A percentile compares a stretch with the other conserved stretches of the same genome.
Evolutionary conservation across 495 filamentous ascomycete genomes (phyloP).

Genomic region (Penicillium coprophilum): DNA sequence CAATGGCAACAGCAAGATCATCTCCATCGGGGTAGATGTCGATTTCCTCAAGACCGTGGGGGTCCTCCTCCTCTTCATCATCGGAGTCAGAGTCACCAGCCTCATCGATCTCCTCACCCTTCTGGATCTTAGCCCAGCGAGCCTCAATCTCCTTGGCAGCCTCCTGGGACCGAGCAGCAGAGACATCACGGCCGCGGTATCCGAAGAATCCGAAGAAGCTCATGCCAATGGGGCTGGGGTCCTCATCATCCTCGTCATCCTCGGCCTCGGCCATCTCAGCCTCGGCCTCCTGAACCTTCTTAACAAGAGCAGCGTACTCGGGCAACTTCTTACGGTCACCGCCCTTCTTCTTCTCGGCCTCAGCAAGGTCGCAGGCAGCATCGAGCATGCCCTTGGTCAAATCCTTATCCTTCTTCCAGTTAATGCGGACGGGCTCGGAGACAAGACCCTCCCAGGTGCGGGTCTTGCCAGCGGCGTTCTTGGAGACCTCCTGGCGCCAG

Average conservation of each 20-base stretch:
- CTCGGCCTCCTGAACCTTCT: slow-evolving; percentile 42
- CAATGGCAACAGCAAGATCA: slow-evolving; percentile 71
- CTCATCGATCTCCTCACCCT: slow-evolving; percentile 45
- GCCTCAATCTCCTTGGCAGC: slow-evolving; percentile 59
- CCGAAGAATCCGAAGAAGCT: slow-evolving; percentile 91
- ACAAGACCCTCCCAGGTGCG: slow-evolving; percentile 68
- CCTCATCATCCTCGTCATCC: slow-evolving; percentile 50
- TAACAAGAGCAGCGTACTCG: slow-evolving; percentile 51
- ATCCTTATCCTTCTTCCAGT: slow-evolving; percentile 85
- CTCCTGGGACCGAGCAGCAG: slow-evolving; percentile 64
- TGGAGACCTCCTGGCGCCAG: slow-evolving; percentile 57
- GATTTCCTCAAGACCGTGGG: slow-evolving; percentile 55
- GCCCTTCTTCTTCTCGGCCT: slow-evolving; percentile 58
- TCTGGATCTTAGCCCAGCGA: slow-evolving; percentile 53
- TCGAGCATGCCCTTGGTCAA: slow-evolving; percentile 76
- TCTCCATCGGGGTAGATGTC: slow-evolving; percentile 84
- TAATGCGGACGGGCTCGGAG: slow-evolving; percentile 78
- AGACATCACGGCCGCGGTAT: slow-evolving; percentile 63
- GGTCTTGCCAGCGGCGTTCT: slow-evolving; percentile 45
- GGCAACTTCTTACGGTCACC: slow-evolving; percentile 41
- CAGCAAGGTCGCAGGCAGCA: slow-evolving; percentile 64
- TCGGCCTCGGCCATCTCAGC: slow-evolving; percentile 26
- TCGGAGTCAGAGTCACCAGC: slow-evolving; percentile 45
- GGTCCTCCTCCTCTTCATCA: slow-evolving; percentile 47
- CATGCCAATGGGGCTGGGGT: slow-evolving; percentile 54